Base-by-base conservation (phyloP, 805 yeast genomes). In the Ogataea nitratoaversa region DNA sequence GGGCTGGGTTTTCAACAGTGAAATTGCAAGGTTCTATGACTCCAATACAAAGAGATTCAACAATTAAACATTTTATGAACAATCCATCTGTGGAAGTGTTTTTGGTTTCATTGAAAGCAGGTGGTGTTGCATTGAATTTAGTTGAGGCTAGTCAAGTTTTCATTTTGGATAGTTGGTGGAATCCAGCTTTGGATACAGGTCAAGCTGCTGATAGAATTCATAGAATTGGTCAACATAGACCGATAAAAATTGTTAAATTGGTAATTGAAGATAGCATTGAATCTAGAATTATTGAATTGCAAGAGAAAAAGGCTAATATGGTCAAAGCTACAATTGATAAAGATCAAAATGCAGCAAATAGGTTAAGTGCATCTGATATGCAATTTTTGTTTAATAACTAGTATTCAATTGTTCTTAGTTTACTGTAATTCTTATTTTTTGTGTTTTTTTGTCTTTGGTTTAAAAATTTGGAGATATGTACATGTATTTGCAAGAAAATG, bases 161-260 rank as follows among this genome's bases (percentile, higher is more conserved):
- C 52, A 72, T 93, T 33, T 71, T 93, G 70, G 99, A 93, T 55
- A 98, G 98, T 27, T 93, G 99, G 99, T 93, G 99, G 98, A 95
- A 93, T 59, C 98, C 98, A 1, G 84, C 95, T 50, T 93, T 91
- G 7, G 99, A 93, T 61, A 93, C 97, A 89, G 65, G 65, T 2
- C 99, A 93, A 62, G 83, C 95, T 37, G 96, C 95, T 63, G 99
- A 93, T 63, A 79, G 99, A 66, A 97, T 93, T 18, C 98, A 93
- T 64, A 79, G 99, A 65, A 93, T 93, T 47, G 97, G 98, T 5
- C 99, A 93, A 61, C 85, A 76, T 53, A 67, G 99, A 49, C 99
- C 99, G 0, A 96, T 93, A 8, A 76, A 87, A 47, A 88, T 93
- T 49, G 89, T 96, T 8, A 74, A 97, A 34, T 79, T 93, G 56